Evolutionary conservation across 140 eudicot species (phyloP), one percentile per base, ranked within the genome.

Genomic region (Artemisia princeps): DNA sequence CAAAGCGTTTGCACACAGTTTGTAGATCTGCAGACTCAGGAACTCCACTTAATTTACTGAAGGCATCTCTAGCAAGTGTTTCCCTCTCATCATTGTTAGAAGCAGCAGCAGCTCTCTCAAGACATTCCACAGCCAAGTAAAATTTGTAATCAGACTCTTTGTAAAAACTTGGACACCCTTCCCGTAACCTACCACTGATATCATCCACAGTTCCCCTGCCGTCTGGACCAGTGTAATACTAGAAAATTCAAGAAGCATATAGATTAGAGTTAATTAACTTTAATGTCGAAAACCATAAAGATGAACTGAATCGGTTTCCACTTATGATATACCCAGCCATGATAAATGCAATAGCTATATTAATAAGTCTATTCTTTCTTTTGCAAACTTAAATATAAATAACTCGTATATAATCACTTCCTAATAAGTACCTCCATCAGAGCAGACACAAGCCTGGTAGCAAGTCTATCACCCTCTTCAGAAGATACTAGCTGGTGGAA

Each of bases 151-250:
- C 99, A 22, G 95, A 82, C 81, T 94, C 99, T 77, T 89, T 89
- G 72, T 81, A 94, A 74, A 82, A 94, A 74, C 99, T 94, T 16
- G 99, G 99, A 64, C 99, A 94, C 17, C 95, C 95, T 52, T 88
- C 99, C 2, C 90, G 81, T 62, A 94, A 77, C 69, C 89, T 86
- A 3, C 86, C 89, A 70, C 99, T 94, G 28, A 88, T 86, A 72
- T 94, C 99, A 80, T 94, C 91, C 20, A 94, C 96, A 14, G 95
- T 94, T 70, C 96, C 99, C 88, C 96, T 86, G 45, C 97, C 95
- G 57, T 72, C 76, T 40, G 76, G 76, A 52, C 76, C 76, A 28
- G 70, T 72, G 70, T 72, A 72, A 72, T 62, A 72, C 76, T 72
- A 52, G 2, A 51, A 40, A 19, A 72, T 10, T 55, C 67, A 88